Evolutionary conservation across 768 basidiomycete genomes (phyloP).

Genomic region (Russula vinacea): DNA sequence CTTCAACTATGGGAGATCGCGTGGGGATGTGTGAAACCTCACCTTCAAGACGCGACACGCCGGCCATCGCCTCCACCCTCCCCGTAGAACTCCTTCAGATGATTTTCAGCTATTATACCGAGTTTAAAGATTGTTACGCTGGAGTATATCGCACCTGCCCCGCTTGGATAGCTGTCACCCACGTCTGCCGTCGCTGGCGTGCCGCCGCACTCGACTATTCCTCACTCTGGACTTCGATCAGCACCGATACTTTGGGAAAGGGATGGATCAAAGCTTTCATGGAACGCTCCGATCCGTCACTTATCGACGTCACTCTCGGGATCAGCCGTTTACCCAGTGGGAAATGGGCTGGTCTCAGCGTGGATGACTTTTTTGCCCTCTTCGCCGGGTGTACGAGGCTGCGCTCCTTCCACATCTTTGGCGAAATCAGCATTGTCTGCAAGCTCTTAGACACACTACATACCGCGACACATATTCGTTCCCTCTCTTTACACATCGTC

Average conservation of each 20-base stretch:
- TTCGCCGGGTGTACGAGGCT: too few species aligned
- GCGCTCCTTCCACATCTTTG: neutral
- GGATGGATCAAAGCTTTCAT: neutral
- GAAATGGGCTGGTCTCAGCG: too few species aligned
- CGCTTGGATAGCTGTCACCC: neutral
- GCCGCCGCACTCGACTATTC: neutral
- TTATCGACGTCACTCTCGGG: too few species aligned
- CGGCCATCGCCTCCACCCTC: neutral
- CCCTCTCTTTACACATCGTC: neutral
- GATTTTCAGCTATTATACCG: neutral
- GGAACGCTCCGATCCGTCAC: too few species aligned
- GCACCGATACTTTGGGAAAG: neutral
- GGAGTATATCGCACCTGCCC: neutral
- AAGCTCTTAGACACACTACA: neutral
- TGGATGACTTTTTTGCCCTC: too few species aligned
- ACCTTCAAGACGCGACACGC: neutral
- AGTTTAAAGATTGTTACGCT: neutral
- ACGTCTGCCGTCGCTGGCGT: neutral
- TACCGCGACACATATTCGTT: neutral
- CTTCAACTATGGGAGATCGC: neutral
- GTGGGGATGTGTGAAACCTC: too few species aligned
- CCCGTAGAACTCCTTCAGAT: neutral
- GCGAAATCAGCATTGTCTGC: neutral
- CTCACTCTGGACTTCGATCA: neutral
- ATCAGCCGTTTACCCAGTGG: too few species aligned